Conservation (phyloP, 495 filamentous ascomycete genomes). For the Aspergillus asperescens region DNA sequence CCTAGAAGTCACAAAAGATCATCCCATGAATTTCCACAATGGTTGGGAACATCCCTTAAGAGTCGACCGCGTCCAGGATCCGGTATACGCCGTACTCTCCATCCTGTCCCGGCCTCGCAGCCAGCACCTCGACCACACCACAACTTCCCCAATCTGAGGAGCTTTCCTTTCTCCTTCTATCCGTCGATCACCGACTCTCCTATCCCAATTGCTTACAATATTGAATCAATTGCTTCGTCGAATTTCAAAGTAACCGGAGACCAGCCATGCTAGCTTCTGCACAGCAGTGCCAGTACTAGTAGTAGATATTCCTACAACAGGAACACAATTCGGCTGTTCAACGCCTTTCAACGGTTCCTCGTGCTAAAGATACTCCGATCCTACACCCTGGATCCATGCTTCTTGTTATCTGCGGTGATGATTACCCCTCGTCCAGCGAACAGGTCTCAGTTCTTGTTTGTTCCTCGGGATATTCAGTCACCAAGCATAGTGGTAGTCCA, state of each 20-base stretch:
- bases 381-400: constrained; percentile 1
- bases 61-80: constrained; percentile 21
- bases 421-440: not conserved
- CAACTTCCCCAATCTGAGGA: not conserved
- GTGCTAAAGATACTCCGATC: constrained; percentile 2
- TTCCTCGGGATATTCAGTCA: not conserved
- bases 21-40: constrained; percentile 22
- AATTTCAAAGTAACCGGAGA: not conserved
- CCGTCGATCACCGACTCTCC: constrained; percentile 4
- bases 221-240: not conserved
- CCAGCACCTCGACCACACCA: constrained; percentile 8
- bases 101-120: constrained; percentile 19
- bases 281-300: not conserved
- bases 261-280: not conserved
- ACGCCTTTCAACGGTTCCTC: not conserved
- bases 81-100: constrained; percentile 26
- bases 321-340: not conserved
- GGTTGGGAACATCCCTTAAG: constrained; percentile 1
- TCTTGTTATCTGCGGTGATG: not conserved
- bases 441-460: not conserved
- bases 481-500: not conserved
- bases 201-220: not conserved
- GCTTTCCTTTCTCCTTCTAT: not conserved
- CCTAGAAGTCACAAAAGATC: constrained; percentile 6
- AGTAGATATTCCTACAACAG: not conserved